These are phyloP conservation scores for Fusarium graminum DNA, from an alignment of 2,329 filamentous ascomycete species.

Conservation along the genomic window DNA sequence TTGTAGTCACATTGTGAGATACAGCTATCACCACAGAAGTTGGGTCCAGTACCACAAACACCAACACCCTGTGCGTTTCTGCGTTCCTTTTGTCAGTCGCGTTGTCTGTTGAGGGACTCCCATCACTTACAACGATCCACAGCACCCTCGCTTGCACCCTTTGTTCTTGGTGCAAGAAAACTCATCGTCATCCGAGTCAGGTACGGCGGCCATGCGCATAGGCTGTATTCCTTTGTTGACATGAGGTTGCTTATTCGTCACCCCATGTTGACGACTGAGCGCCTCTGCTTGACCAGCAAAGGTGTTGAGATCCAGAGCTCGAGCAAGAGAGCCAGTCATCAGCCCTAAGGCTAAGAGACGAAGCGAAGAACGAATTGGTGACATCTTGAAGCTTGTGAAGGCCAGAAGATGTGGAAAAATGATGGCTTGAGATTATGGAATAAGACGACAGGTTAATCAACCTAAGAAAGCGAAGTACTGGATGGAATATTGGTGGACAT, in stretches of 20 bases:
- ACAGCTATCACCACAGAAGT: slow-evolving; percentile 28
- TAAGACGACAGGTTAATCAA: no score
- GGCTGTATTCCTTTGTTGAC: no score
- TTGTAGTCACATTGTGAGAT: slow-evolving; percentile 45
- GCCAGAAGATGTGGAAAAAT: background rate
- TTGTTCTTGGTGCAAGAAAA: slow-evolving; percentile 2
- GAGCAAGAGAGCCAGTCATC: background rate
- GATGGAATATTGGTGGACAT: no score
- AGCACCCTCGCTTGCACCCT: background rate
- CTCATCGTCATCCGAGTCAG: background rate
- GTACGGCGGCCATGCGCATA: background rate
- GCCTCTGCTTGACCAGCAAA: slow-evolving; percentile 3
- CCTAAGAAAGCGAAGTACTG: no score
- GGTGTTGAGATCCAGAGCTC: background rate
- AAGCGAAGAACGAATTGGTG: background rate
- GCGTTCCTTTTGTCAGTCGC: accelerated
- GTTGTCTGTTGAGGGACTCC: no score
- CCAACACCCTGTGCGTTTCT: background rate
- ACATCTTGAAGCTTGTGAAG: background rate
- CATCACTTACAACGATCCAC: background rate
- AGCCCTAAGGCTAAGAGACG: background rate
- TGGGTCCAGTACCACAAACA: background rate
- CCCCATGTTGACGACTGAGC: background rate
- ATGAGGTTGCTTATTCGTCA: no score
- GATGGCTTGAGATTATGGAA: background rate